A percentile compares a stretch with the other conserved stretches of the same genome.
These are phyloP conservation scores for Ceratocystis variospora DNA, from an alignment of 2,329 filamentous ascomycete species.

Conservation along the genomic window DNA sequence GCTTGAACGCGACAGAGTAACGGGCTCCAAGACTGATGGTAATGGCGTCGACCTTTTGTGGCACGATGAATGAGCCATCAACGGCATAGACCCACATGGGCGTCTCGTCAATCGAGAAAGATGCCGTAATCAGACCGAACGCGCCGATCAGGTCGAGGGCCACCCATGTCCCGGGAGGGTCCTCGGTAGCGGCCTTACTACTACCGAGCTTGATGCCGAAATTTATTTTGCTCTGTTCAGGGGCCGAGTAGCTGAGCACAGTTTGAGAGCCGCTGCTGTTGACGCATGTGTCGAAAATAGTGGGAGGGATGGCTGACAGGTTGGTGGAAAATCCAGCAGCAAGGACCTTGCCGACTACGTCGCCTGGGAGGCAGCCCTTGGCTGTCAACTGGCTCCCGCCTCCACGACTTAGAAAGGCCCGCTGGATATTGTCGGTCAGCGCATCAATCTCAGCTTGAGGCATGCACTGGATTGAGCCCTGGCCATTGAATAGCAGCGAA, in stretches of 20 bases:
- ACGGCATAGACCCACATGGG: slow-evolving; percentile 41
- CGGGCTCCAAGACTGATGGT: slow-evolving; percentile 38
- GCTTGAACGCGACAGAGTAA: slow-evolving; percentile 37
- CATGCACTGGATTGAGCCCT: slow-evolving; percentile 41
- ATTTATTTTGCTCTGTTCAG: not conserved
- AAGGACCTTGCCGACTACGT: slow-evolving; percentile 12
- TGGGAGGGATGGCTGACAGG: slow-evolving; percentile 28
- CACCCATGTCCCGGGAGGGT: slow-evolving; percentile 31
- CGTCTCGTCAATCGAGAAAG: slow-evolving; percentile 39
- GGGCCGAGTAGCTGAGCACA: slow-evolving; percentile 32
- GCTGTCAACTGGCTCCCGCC: slow-evolving; percentile 28
- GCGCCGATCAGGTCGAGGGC: slow-evolving; percentile 43
- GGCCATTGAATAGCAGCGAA: slow-evolving; percentile 48
- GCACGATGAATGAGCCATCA: slow-evolving; percentile 41
- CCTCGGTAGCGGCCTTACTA: not conserved
- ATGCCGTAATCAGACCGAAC: slow-evolving; percentile 33
- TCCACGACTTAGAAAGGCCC: slow-evolving; percentile 23
- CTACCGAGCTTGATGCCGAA: not conserved
- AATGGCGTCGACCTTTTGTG: slow-evolving; percentile 36
- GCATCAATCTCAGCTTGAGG: slow-evolving; percentile 31
- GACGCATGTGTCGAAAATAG: slow-evolving; percentile 35
- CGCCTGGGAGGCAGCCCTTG: slow-evolving; percentile 27
- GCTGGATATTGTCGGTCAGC: slow-evolving; percentile 27
- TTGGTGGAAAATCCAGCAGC: slow-evolving; percentile 15
- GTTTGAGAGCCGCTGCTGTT: slow-evolving; percentile 30